phyloP scores from a whole-genome alignment of 2,329 filamentous ascomycete species.

The Alternaria hordeiaustralica region DNA sequence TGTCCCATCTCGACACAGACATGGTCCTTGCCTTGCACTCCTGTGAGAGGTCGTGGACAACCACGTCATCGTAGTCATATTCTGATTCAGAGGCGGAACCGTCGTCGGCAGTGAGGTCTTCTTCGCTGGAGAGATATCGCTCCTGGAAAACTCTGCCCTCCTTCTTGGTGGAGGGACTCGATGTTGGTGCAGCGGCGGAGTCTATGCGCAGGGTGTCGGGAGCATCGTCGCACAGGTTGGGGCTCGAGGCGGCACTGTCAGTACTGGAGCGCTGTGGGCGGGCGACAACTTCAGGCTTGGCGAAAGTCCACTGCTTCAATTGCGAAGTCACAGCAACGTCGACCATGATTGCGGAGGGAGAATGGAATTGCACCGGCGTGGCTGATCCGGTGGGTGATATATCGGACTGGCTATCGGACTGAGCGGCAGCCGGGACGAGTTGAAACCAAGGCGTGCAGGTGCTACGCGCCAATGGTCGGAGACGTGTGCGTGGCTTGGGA shows the following conservation, averaged over 20 bases:
- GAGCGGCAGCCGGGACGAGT: conserved; percentile 21
- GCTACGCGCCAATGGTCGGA: conserved; percentile 37
- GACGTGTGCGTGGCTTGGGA: conserved; percentile 24
- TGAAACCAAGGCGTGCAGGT: conserved; percentile 42
- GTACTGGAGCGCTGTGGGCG: conserved; percentile 38
- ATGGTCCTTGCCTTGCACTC: conserved; percentile 40
- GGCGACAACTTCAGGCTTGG: conserved; percentile 34
- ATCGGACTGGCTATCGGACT: conserved; percentile 19
- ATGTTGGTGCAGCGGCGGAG: conserved; percentile 25
- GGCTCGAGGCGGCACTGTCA: conserved; percentile 43
- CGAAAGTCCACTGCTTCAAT: conserved; percentile 48
- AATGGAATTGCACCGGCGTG: neutral
- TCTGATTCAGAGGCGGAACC: conserved; percentile 33
- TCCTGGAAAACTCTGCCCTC: conserved; percentile 42
- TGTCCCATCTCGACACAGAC: conserved; percentile 42
- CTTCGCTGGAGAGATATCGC: conserved; percentile 49
- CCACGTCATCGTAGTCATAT: conserved; percentile 42
- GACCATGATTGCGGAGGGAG: conserved; percentile 35
- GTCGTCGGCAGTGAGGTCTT: conserved; percentile 47
- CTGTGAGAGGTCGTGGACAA: conserved; percentile 37
- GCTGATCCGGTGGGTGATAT: conserved; percentile 19
- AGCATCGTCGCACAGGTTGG: conserved; percentile 44
- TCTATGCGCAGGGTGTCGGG: conserved; percentile 44
- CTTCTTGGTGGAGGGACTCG: conserved; percentile 20
- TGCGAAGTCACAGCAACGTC: conserved; percentile 41